Base-by-base conservation (phyloP, 2,329 filamentous ascomycete species). In the Colletotrichum karsti region DNA sequence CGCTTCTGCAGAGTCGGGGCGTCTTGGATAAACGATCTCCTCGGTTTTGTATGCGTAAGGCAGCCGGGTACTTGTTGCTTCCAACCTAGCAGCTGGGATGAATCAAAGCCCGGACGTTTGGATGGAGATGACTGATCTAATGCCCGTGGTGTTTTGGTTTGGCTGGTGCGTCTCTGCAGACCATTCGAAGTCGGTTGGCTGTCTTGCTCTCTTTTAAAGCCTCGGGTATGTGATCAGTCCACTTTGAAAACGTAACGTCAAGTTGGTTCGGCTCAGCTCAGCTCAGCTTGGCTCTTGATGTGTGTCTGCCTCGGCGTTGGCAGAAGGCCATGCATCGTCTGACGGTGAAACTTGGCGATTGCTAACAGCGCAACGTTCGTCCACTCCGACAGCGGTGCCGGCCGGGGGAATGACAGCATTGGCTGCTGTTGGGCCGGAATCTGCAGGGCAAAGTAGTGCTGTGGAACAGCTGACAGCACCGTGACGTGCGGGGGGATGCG, bases 321-420 rank as follows among this genome's bases (percentile, higher is more conserved):
- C 37, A 20, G 53, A 44, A 22, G 54, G 50, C n/a, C 26, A 53
- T 44, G 51, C 50, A 67, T 63, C 59, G 59, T 33, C 59, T 63
- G 64, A 67, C 59, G 51, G 51, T 51, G 51, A 37, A 64, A 37
- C 65, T 68, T 58, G 53, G 63, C 57, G 33, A 55, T 35, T 33
- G 48, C 33, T 50, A 57, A 39, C 22, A 54, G 41, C 44, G 64
- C 56, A 42, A 28, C 35, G 42, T 50, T 37, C 50, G 5, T 53
- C 51, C 59, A 55, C 57, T 66, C 63, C 59, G 63, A 63, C 58
- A 66, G 57, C 63, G 63, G 63, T 53, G 63, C 63, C 59, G 51
- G 63, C 51, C 63, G 51, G 58, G n/a, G 33, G 48, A 12, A 39
- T 48, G 63, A 62, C 63, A 62, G 18, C 48, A 66, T 33, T 35